Conservation (phyloP, 306 rosid genomes). For the Acmispon strigosus region DNA sequence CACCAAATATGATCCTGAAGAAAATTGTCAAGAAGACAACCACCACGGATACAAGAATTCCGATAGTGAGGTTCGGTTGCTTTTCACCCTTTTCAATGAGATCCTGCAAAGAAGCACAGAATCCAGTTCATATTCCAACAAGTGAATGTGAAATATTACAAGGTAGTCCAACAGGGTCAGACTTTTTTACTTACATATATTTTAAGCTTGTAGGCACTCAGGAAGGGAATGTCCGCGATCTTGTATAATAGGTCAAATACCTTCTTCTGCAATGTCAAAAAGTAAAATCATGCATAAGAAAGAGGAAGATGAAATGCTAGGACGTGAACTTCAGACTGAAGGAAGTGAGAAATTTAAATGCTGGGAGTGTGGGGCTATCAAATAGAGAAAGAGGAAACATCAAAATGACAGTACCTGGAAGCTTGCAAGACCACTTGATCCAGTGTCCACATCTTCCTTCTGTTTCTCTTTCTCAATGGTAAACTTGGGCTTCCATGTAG, state of each 20-base stretch:
- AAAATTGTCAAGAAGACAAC: constrained; percentile 51
- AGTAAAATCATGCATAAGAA: not conserved
- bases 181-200: constrained; percentile 40
- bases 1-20: constrained; percentile 63
- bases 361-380: not conserved
- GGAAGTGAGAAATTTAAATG: not conserved
- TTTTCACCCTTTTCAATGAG: constrained; percentile 74
- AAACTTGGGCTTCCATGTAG: constrained; percentile 86
- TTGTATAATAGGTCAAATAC: constrained; percentile 78
- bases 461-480: constrained; percentile 71
- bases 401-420: constrained; percentile 43
- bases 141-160: not conserved
- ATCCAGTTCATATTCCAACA: constrained; percentile 4
- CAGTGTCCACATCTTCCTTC: constrained; percentile 49
- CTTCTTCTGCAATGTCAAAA: constrained; percentile 58
- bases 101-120: constrained; percentile 40
- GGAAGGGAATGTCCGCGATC: constrained; percentile 70
- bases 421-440: constrained; percentile 54
- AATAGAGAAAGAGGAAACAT: not conserved
- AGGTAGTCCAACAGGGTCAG: not conserved
- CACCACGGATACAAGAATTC: constrained; percentile 52
- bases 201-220: constrained; percentile 53
- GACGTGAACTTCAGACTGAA: not conserved
- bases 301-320: not conserved
- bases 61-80: constrained; percentile 75